A percentile compares a stretch with the other conserved stretches of the same genome.
phyloP scores from a whole-genome alignment of 345 rosid genomes.

The Kandelia obovata region DNA sequence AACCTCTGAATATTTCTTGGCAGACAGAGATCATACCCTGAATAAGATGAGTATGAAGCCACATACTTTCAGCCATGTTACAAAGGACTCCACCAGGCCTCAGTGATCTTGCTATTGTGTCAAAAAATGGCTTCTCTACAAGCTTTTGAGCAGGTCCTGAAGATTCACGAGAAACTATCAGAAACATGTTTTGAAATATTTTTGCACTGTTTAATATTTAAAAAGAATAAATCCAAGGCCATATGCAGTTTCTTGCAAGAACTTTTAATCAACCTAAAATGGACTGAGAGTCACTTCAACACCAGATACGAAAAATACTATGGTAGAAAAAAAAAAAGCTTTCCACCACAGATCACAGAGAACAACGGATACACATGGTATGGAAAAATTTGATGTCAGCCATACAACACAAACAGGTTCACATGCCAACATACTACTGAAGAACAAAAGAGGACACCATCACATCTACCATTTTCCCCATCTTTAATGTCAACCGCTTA shows the following conservation, averaged over 20 bases:
- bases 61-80: slow-evolving; percentile 97
- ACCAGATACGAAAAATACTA: no score
- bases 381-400: no score
- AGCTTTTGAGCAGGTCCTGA: slow-evolving; percentile 93
- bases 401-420: no score
- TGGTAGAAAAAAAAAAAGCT: no score
- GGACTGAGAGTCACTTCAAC: no score
- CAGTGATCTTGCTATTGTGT: slow-evolving; percentile 67
- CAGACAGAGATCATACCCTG: slow-evolving; percentile 76
- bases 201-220: neutral
- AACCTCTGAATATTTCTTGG: slow-evolving; percentile 69
- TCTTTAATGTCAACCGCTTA: neutral
- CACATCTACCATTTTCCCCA: no score
- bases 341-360: no score
- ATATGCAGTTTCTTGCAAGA: no score
- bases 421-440: no score
- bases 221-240: neutral
- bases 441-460: neutral
- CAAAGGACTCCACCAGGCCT: slow-evolving; percentile 94
- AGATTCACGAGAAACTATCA: slow-evolving; percentile 10
- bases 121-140: slow-evolving; percentile 92
- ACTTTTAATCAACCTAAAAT: no score
- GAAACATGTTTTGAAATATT: neutral
- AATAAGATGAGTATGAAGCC: slow-evolving; percentile 97
- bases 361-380: no score